Evolutionary conservation across 2,329 filamentous ascomycete genomes (phyloP).

Genomic region (Aspergillus thermomutatus): DNA sequence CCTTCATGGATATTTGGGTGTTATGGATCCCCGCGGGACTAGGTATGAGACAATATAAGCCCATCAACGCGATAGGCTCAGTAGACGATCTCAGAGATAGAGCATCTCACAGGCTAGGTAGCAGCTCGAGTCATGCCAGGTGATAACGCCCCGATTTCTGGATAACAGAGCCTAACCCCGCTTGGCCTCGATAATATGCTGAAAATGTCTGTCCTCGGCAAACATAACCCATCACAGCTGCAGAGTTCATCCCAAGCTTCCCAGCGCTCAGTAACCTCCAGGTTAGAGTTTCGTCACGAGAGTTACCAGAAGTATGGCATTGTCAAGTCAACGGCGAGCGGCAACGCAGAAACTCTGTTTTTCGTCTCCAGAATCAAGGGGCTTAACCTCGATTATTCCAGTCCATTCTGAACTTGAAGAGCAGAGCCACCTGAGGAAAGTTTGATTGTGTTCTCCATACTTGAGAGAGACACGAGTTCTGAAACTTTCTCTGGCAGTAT

Average conservation of each 20-base stretch:
- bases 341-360: not conserved
- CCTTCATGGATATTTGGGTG: not conserved
- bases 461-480: not conserved
- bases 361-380: too few species aligned
- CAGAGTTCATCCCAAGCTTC: not conserved
- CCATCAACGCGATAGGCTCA: not conserved
- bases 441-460: not conserved
- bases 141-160: not conserved
- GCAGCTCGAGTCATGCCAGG: not conserved
- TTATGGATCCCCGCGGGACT: not conserved
- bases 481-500: not conserved
- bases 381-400: too few species aligned
- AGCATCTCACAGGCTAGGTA: not conserved
- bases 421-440: constrained; percentile 2
- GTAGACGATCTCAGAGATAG: not conserved
- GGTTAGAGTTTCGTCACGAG: not conserved
- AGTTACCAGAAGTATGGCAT: not conserved
- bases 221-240: not conserved
- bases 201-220: not conserved
- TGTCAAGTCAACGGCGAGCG: not conserved
- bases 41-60: not conserved
- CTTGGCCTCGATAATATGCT: not conserved
- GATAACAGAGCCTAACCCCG: not conserved
- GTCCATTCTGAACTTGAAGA: not conserved
- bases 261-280: not conserved